Conservation (phyloP, 768 basidiomycete genomes). For the Russula olivacea region DNA sequence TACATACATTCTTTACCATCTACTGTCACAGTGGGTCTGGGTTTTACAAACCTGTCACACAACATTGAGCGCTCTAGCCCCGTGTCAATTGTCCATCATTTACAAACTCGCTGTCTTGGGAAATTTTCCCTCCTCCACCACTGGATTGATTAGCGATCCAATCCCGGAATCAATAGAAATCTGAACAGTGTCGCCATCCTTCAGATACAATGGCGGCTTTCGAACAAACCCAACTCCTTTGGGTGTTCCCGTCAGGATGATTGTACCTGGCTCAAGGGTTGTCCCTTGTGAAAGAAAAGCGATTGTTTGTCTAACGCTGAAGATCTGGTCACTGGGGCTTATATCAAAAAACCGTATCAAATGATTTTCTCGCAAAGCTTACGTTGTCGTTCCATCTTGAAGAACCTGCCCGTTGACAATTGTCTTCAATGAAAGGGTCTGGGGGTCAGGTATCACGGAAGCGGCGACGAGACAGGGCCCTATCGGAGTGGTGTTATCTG, state of each 20-base stretch:
- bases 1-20: no score
- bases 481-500: slow-evolving; percentile 66
- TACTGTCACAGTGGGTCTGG: no score
- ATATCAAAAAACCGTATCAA: not conserved
- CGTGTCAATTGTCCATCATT: not conserved
- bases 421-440: slow-evolving; percentile 54
- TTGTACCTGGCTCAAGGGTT: slow-evolving; percentile 71
- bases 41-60: no score
- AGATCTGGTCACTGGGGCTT: slow-evolving; percentile 67
- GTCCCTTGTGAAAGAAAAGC: slow-evolving; percentile 81
- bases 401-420: slow-evolving; percentile 59
- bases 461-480: slow-evolving; percentile 78
- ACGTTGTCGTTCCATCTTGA: slow-evolving; percentile 80
- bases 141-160: slow-evolving; percentile 73
- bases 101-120: slow-evolving; percentile 39
- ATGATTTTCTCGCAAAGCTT: slow-evolving; percentile 29
- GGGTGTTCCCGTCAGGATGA: slow-evolving; percentile 81
- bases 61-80: not conserved
- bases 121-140: slow-evolving; percentile 55
- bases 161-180: slow-evolving; percentile 69
- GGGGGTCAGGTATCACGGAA: slow-evolving; percentile 57
- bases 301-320: slow-evolving; percentile 69
- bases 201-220: slow-evolving; percentile 63
- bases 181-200: slow-evolving; percentile 65
- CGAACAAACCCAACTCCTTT: slow-evolving; percentile 77